Evolutionary conservation across 2,329 filamentous ascomycete species (phyloP).

Genomic region (Hypoxylon rubiginosum): DNA sequence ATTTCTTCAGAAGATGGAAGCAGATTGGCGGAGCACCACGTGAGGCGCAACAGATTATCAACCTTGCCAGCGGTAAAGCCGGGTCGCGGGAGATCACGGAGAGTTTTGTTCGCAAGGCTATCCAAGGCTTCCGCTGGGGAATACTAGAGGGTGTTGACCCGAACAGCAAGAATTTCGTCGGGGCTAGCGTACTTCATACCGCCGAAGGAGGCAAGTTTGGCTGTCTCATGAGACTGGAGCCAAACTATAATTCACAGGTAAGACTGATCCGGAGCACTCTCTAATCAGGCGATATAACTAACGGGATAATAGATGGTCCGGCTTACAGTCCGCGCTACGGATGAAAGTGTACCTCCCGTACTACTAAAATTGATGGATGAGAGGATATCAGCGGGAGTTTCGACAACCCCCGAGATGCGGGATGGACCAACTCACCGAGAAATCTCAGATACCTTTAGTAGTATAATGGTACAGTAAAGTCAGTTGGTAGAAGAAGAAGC

Average conservation of each 20-base stretch:
- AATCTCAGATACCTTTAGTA: constrained; percentile 69
- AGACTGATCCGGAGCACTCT: constrained; percentile 51
- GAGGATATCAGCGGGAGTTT: constrained; percentile 71
- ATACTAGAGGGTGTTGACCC: constrained; percentile 88
- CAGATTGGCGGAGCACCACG: constrained; percentile 92
- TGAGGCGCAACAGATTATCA: constrained; percentile 90
- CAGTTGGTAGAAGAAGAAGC: constrained; percentile 16
- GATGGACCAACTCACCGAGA: constrained; percentile 62
- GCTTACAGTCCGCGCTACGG: constrained; percentile 92
- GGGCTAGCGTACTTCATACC: constrained; percentile 87
- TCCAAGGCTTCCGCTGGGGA: constrained; percentile 92
- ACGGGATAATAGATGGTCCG: constrained; percentile 79
- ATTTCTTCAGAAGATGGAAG: constrained; percentile 99
- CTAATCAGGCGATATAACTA: constrained; percentile 24
- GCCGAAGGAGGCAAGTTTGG: constrained; percentile 90
- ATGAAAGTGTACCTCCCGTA: constrained; percentile 85
- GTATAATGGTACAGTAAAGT: constrained; percentile 64
- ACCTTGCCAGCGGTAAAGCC: constrained; percentile 67
- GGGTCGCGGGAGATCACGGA: constrained; percentile 76
- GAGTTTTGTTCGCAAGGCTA: constrained; percentile 76
- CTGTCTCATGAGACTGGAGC: constrained; percentile 92
- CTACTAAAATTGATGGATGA: constrained; percentile 91
- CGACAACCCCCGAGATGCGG: constrained; percentile 57
- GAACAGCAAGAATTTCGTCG: constrained; percentile 93
- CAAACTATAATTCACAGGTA: constrained; percentile 93